Evolutionary conservation across 73 alveolate genomes (phyloP), one percentile per base, ranked within the genome.

Genomic region (Paramecium sexaurelia): DNA sequence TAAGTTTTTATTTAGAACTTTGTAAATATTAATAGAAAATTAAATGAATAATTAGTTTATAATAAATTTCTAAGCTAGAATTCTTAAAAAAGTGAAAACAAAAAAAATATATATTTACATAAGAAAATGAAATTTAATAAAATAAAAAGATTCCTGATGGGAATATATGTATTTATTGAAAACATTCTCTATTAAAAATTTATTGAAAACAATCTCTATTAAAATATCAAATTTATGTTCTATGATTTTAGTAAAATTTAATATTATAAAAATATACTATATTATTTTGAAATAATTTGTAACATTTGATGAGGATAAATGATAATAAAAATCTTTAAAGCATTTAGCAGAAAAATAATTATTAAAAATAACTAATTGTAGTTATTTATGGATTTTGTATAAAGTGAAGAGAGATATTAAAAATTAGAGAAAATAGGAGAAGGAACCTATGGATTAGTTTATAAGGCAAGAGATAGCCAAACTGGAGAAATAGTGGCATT

Each of bases 391-490:
- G 90, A 78, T 78, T 78, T 78, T 15, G 75, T 35, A 19, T 36
- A 29, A 71, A 61, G 83, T 32, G 90, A 78, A 43, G 99, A 97
- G 51, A 96, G 96, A 85, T 97, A 97, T 92, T 95, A 94, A 86
- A 97, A 95, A 90, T 92, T 97, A 45, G 99, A 97, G 55, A 97
- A 97, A 57, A 93, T 97, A 20, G 99, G 99, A 2, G 99, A 98
- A 90, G 99, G 99, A 29, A 98, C 99, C 26, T 98, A 98, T 75
- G 99, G 99, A 19, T 98, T 98, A 24, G 99, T 98, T 57, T 97
- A 95, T 86, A 97, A 97, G 91, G 98, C 99, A 27, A 68, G 84
- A 66, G 97, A 96, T 68, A 93, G 85, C 37, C 93, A 94, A 78
- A 97, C 97, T 17, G 96, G 96, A 17, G 98, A 97, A 92, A 92